A percentile compares a stretch with the other conserved stretches of the same genome.
Evolutionary conservation across 495 filamentous ascomycete genomes (phyloP).

Genomic region (Penicillium argentinense): DNA sequence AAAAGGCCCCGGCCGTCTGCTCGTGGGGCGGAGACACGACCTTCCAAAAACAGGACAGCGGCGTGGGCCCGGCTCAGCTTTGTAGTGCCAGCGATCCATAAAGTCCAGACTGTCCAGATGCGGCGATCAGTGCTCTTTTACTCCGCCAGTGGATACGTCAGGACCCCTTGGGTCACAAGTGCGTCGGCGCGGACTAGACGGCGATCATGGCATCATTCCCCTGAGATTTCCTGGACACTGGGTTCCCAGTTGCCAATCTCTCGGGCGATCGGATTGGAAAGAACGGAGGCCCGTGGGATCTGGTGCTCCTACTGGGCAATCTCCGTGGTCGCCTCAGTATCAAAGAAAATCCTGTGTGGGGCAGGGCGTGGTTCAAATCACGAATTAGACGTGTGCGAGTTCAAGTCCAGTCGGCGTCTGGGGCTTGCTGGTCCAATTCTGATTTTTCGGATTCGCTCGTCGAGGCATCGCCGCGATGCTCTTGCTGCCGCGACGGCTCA

Average conservation of each 20-base stretch:
- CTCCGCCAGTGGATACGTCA: slow-evolving; percentile 15
- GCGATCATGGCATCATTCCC: slow-evolving; percentile 16
- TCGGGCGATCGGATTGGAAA: background rate
- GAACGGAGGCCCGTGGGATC: background rate
- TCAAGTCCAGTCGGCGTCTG: background rate
- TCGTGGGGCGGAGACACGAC: slow-evolving; percentile 9
- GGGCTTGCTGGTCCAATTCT: background rate
- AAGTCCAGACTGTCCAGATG: slow-evolving; percentile 6
- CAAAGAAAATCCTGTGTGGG: background rate
- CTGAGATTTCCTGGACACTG: background rate
- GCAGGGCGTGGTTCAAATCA: background rate
- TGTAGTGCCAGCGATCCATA: background rate
- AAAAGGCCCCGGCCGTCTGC: background rate
- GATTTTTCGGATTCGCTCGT: background rate
- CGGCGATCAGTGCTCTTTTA: slow-evolving; percentile 11
- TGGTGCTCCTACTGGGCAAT: background rate
- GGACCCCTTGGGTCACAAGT: slow-evolving; percentile 7
- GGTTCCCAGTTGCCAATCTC: slow-evolving; percentile 1
- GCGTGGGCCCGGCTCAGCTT: slow-evolving; percentile 1
- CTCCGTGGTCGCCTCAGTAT: background rate
- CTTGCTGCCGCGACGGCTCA: background rate
- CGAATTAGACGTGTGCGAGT: slow-evolving; percentile 6
- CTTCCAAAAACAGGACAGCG: slow-evolving; percentile 8
- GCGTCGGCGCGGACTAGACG: slow-evolving; percentile 4
- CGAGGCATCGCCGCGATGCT: background rate